These are phyloP conservation scores for Cucumis sativus DNA, from an alignment of 306 rosid genomes.

Conservation along the genomic window Cucumber_9930_V3 NC_026656.2:11049001-11049500, in stretches of 20 bases:
- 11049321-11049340: background rate
- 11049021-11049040: conserved; percentile 45
- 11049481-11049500: background rate
- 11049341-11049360: background rate
- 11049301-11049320: conserved; percentile 78
- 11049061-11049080: conserved; percentile 77
- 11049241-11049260: conserved; percentile 61
- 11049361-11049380: conserved; percentile 5
- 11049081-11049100: conserved; percentile 92
- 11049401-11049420: background rate
- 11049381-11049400: background rate
- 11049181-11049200: background rate
- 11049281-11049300: conserved; percentile 96
- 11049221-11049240: conserved; percentile 38
- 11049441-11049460: background rate
- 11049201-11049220: conserved; percentile 24
- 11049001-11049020: conserved; percentile 7
- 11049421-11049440: background rate
- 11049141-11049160: conserved; percentile 48
- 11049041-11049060: conserved; percentile 95
- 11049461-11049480: background rate
- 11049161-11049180: conserved; percentile 1
- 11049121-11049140: conserved; percentile 45
- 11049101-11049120: conserved; percentile 44
- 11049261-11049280: conserved; percentile 98